These are phyloP conservation scores for Dactylellina leptospora DNA, from an alignment of 2,329 filamentous ascomycete species.

Conservation along the genomic window DNA sequence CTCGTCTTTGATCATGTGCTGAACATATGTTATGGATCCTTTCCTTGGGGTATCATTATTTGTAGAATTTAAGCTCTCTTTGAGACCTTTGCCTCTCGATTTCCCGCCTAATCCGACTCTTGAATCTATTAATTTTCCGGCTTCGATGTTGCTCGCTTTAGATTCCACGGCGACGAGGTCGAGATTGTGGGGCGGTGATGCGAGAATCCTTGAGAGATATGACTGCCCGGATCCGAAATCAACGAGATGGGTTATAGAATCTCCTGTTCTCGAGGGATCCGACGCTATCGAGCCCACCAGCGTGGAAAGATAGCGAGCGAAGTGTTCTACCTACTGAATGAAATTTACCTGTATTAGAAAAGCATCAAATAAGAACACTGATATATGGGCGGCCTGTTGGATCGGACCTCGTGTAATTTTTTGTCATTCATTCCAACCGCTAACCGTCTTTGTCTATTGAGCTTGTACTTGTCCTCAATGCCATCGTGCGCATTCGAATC, in stretches of 20 bases:
- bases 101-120: slow-evolving; percentile 78
- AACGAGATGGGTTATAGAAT: slow-evolving; percentile 79
- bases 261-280: slow-evolving; percentile 62
- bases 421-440: slow-evolving; percentile 94
- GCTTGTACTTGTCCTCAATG: slow-evolving; percentile 59
- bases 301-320: slow-evolving; percentile 72
- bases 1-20: slow-evolving; percentile 76
- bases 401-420: slow-evolving; percentile 86
- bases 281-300: slow-evolving; percentile 27
- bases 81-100: slow-evolving; percentile 60
- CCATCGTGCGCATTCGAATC: slow-evolving; percentile 15
- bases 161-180: slow-evolving; percentile 92
- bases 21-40: slow-evolving; percentile 75
- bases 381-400: background rate
- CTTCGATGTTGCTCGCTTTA: slow-evolving; percentile 82
- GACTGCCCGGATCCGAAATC: slow-evolving; percentile 98
- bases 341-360: too few species aligned
- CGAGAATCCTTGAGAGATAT: slow-evolving; percentile 87
- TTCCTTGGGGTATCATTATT: slow-evolving; percentile 13
- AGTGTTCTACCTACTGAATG: slow-evolving; percentile 66
- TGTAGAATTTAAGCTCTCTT: slow-evolving; percentile 53
- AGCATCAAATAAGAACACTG: background rate
- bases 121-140: slow-evolving; percentile 85
- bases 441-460: slow-evolving; percentile 75
- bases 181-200: slow-evolving; percentile 74